Conservation (phyloP, 257 asterid genomes). For the Echium plantagineum region DNA sequence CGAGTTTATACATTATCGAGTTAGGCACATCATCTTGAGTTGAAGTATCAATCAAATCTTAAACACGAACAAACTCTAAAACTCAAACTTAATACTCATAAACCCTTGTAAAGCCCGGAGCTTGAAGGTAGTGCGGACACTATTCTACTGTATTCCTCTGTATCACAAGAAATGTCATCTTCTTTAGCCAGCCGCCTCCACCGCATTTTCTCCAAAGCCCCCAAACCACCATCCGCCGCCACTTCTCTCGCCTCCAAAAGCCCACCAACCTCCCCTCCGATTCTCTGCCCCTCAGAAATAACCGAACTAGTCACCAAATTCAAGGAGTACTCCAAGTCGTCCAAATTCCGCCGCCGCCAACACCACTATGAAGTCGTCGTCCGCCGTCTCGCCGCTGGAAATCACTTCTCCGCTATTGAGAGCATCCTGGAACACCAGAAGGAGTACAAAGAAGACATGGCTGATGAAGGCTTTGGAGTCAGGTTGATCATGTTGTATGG, state of each 20-base stretch:
- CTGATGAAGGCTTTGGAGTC: constrained; percentile 12
- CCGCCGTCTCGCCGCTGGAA: constrained; percentile 5
- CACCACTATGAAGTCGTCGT: constrained; percentile 1
- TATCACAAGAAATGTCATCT: constrained; percentile 6
- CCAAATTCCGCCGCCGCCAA: constrained; percentile 17
- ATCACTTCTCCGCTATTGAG: constrained; percentile 13
- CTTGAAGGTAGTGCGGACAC: too few relatives aligned
- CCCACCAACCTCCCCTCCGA: not conserved
- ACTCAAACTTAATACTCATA: too few relatives aligned
- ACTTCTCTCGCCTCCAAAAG: constrained; percentile 2
- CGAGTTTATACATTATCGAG: too few relatives aligned
- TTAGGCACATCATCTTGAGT: too few relatives aligned
- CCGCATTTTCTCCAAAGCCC: constrained; percentile 1
- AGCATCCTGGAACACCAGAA: constrained; percentile 14
- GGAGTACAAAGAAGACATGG: constrained; percentile 14
- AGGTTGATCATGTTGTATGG: constrained; percentile 29
- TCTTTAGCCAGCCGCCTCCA: constrained; percentile 8
- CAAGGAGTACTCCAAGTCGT: constrained; percentile 21
- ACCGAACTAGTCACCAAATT: constrained; percentile 22
- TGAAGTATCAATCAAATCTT: too few relatives aligned
- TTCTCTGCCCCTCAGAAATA: not conserved
- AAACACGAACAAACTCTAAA: too few relatives aligned
- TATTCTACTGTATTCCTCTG: too few relatives aligned
- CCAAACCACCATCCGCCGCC: not conserved
- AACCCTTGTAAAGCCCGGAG: too few relatives aligned